Conservation (phyloP, 2,329 filamentous ascomycete genomes). For the Pseudocercospora vitis region DNA sequence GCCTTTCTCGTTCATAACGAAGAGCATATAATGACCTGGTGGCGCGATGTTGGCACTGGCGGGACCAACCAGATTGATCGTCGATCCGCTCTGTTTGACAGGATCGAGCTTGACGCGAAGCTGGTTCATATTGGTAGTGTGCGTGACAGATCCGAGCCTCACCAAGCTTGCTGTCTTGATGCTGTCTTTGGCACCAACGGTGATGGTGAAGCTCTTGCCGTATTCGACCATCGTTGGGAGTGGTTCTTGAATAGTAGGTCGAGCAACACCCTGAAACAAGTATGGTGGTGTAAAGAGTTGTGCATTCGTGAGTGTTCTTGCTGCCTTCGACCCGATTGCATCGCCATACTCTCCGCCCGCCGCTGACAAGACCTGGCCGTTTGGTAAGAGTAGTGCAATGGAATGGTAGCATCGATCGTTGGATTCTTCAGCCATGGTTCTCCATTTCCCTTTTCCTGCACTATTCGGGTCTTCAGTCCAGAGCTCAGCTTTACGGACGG, state of each 20-base stretch:
- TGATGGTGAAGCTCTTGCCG: slow-evolving; percentile 7
- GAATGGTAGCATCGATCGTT: not conserved
- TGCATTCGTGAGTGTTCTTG: slow-evolving; percentile 6
- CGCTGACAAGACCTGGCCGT: not conserved
- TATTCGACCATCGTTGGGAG: slow-evolving; percentile 2
- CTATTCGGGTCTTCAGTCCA: not conserved
- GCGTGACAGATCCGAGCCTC: not conserved
- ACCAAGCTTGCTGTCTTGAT: slow-evolving; percentile 11
- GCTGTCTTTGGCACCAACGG: not conserved
- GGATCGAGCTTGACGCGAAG: not conserved
- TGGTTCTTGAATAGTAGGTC: not conserved
- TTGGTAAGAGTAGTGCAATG: not conserved
- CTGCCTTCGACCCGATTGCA: not conserved
- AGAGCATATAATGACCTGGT: slow-evolving; percentile 1
- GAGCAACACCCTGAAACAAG: not conserved
- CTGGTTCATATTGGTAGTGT: slow-evolving; percentile 12
- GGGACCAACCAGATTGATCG: not conserved
- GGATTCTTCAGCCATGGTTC: not conserved
- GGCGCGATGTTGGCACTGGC: not conserved
- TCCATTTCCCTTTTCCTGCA: not conserved
- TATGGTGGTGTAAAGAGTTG: slow-evolving; percentile 15
- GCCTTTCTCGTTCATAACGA: not conserved
- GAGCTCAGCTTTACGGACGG: not conserved
- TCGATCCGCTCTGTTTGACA: not conserved
- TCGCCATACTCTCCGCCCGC: not conserved